Evolutionary conservation across 441 rosid species (phyloP).

Genomic region (Metrosideros polymorpha): DNA sequence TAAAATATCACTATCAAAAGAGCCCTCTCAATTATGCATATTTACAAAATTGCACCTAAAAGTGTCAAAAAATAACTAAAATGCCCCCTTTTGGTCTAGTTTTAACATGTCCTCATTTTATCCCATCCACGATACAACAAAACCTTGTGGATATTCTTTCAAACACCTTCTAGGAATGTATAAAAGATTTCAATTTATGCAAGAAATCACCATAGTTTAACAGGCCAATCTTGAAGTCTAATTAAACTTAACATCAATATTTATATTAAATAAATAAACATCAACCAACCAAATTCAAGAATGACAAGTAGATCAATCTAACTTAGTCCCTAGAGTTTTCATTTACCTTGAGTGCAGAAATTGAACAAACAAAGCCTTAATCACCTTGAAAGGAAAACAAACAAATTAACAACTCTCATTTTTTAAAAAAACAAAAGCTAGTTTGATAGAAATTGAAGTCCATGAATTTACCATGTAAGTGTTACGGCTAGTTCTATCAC

Average conservation of each 20-base stretch:
- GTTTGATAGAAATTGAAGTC: too few species aligned
- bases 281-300: not conserved
- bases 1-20: not conserved
- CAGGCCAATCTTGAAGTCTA: not conserved
- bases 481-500: too few species aligned
- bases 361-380: not conserved
- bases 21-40: not conserved
- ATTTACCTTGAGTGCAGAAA: not conserved
- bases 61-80: not conserved
- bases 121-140: not conserved
- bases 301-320: not conserved
- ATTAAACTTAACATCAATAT: not conserved
- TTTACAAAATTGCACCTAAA: not conserved
- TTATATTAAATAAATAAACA: too few species aligned
- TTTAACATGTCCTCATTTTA: too few species aligned
- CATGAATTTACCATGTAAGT: too few species aligned
- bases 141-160: not conserved
- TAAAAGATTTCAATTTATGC: not conserved
- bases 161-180: not conserved
- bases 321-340: not conserved
- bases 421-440: too few species aligned
- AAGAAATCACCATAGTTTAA: not conserved
- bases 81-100: not conserved
- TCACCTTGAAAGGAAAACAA: too few species aligned
- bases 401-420: too few species aligned